These are phyloP conservation scores for Blastomyces emzantsi DNA, from an alignment of 2,329 filamentous ascomycete genomes.

Conservation along the genomic window DNA sequence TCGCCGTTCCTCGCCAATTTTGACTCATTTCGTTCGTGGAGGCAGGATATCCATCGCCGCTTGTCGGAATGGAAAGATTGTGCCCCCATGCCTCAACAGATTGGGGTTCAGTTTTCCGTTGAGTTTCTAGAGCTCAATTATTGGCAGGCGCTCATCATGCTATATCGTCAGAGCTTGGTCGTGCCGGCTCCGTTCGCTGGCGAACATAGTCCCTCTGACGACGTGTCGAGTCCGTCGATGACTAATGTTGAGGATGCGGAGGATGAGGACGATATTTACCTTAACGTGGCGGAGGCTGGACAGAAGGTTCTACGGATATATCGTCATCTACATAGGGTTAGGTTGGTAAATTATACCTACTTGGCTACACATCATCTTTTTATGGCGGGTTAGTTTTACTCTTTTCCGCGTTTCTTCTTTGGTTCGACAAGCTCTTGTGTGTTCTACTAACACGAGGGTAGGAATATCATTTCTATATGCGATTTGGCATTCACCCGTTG, in stretches of 20 bases:
- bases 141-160: constrained; percentile 94
- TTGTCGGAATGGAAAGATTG: constrained; percentile 79
- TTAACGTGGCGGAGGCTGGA: constrained; percentile 90
- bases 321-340: constrained; percentile 74
- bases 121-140: constrained; percentile 94
- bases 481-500: constrained; percentile 89
- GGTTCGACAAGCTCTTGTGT: constrained; percentile 14
- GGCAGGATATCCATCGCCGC: constrained; percentile 73
- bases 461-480: constrained; percentile 89
- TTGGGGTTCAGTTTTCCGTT: constrained; percentile 78
- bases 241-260: constrained; percentile 39
- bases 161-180: constrained; percentile 83
- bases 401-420: background rate
- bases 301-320: constrained; percentile 89
- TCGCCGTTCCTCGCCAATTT: constrained; percentile 81
- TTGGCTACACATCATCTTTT: constrained; percentile 93
- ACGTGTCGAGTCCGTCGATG: constrained; percentile 48
- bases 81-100: constrained; percentile 66
- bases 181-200: constrained; percentile 77
- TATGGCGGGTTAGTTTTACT: constrained; percentile 64
- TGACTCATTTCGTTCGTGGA: constrained; percentile 79
- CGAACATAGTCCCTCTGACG: constrained; percentile 56
- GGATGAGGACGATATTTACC: constrained; percentile 83
- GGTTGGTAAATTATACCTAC: constrained; percentile 92
- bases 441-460: constrained; percentile 21